Conservation (phyloP, 2,329 filamentous ascomycete species). For the Ophiostoma quercus region DNA sequence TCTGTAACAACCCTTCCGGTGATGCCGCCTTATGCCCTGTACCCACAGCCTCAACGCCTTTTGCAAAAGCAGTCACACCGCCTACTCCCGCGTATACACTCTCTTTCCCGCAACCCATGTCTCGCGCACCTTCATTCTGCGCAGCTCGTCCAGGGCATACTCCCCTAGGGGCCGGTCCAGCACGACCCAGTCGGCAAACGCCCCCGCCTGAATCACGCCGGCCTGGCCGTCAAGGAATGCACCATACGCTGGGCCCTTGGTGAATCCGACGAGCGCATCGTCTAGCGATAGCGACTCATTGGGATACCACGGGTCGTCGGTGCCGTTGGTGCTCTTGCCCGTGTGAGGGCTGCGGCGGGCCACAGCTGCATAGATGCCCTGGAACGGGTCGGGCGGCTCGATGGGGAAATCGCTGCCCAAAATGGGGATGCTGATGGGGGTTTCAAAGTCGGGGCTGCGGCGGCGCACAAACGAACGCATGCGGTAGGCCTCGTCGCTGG, state of each 20-base stretch:
- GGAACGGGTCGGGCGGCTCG: conserved; percentile 61
- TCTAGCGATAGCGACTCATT: conserved; percentile 55
- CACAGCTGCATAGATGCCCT: conserved; percentile 64
- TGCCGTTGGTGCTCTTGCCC: conserved; percentile 45
- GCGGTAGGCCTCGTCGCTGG: conserved; percentile 55
- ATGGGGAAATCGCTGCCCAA: conserved; percentile 69
- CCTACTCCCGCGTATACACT: conserved; percentile 40
- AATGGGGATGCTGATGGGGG: conserved; percentile 32
- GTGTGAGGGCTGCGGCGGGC: conserved; percentile 56
- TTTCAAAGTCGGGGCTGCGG: conserved; percentile 10
- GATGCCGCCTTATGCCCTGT: background rate
- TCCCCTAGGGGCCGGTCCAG: conserved; percentile 53
- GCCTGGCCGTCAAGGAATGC: conserved; percentile 55
- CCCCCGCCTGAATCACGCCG: conserved; percentile 55
- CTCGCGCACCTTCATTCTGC: conserved; percentile 53
- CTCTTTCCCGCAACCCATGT: conserved; percentile 61
- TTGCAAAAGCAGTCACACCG: background rate
- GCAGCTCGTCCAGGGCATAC: conserved; percentile 46
- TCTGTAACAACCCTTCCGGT: background rate
- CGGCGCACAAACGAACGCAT: conserved; percentile 56
- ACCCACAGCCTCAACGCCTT: background rate
- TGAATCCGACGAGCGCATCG: conserved; percentile 59
- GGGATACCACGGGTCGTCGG: conserved; percentile 52
- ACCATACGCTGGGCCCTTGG: conserved; percentile 52
- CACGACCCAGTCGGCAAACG: conserved; percentile 67